A percentile compares a stretch with the other conserved stretches of the same genome.
These are phyloP conservation scores for Suillus paluster DNA, from an alignment of 768 basidiomycete species.

Conservation along the genomic window DNA sequence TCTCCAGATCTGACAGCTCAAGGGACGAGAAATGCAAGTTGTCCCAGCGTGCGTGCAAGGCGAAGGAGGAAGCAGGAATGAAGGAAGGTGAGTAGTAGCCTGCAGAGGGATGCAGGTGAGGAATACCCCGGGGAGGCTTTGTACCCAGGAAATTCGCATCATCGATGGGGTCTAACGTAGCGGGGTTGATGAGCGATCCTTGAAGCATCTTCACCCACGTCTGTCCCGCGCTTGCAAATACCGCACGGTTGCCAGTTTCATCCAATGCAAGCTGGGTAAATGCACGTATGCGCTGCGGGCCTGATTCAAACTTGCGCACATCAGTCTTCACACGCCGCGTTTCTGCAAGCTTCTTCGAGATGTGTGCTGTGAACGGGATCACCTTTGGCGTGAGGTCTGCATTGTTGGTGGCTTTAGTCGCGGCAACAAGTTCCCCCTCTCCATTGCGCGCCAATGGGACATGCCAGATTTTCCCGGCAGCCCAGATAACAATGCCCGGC, in stretches of 20 bases:
- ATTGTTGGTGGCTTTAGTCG: background rate
- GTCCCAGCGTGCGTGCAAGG: slow-evolving; percentile 74
- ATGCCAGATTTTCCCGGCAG: slow-evolving; percentile 68
- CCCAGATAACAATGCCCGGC: slow-evolving; percentile 64
- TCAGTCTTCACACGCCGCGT: slow-evolving; percentile 55
- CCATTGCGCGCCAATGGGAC: slow-evolving; percentile 59
- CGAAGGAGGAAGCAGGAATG: slow-evolving; percentile 40
- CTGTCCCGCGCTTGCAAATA: slow-evolving; percentile 73
- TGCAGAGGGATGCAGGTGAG: slow-evolving; percentile 49
- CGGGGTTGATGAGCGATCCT: slow-evolving; percentile 46
- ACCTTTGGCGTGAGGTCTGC: slow-evolving; percentile 40
- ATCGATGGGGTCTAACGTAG: background rate
- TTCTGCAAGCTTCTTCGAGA: slow-evolving; percentile 67
- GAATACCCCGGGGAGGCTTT: slow-evolving; percentile 44
- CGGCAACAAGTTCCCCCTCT: slow-evolving; percentile 54
- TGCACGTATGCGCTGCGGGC: slow-evolving; percentile 59
- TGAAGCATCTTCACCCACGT: slow-evolving; percentile 51
- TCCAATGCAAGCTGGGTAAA: slow-evolving; percentile 67
- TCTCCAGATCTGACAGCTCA: slow-evolving; percentile 60
- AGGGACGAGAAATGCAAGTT: slow-evolving; percentile 63
- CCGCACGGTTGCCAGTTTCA: slow-evolving; percentile 52
- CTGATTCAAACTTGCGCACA: slow-evolving; percentile 56
- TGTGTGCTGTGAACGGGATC: slow-evolving; percentile 63
- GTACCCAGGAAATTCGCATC: slow-evolving; percentile 12
- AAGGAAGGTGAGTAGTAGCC: slow-evolving; percentile 75